Percentiles rank a stretch among this genome's conserved stretches.
phyloP scores from a whole-genome alignment of 768 basidiomycete genomes.

The Hygrocybe punicea region DNA sequence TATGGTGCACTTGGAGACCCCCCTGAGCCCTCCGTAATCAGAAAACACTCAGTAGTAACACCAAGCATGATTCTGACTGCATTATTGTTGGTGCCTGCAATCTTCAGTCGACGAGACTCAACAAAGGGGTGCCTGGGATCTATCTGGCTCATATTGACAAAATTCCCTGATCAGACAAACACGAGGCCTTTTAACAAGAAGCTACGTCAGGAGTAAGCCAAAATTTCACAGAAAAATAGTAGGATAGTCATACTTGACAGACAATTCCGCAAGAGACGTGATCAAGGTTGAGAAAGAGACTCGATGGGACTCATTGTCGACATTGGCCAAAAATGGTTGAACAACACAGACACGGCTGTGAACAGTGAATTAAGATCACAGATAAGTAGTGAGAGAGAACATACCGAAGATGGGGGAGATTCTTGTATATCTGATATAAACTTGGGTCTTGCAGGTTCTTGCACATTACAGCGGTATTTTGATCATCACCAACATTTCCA shows the following conservation, averaged over 20 bases:
- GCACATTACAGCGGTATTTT: too few species aligned
- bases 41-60: constrained; percentile 4
- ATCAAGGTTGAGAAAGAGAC: neutral
- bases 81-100: constrained; percentile 1
- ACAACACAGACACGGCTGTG: neutral
- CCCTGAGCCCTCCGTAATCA: neutral
- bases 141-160: constrained; percentile 5
- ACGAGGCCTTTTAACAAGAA: neutral
- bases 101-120: neutral
- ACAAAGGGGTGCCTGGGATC: neutral
- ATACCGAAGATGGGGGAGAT: neutral
- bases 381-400: neutral
- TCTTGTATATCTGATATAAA: neutral
- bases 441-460: too few species aligned
- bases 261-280: neutral
- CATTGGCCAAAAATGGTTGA: neutral
- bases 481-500: too few species aligned
- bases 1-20: neutral
- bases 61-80: constrained; percentile 9
- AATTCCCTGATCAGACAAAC: neutral
- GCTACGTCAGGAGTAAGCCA: neutral
- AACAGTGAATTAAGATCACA: neutral
- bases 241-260: neutral
- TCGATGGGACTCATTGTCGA: neutral
- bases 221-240: neutral